These are phyloP conservation scores for Tilletia horrida DNA, from an alignment of 1,284 basidiomycete genomes.

Conservation along the genomic window DNA sequence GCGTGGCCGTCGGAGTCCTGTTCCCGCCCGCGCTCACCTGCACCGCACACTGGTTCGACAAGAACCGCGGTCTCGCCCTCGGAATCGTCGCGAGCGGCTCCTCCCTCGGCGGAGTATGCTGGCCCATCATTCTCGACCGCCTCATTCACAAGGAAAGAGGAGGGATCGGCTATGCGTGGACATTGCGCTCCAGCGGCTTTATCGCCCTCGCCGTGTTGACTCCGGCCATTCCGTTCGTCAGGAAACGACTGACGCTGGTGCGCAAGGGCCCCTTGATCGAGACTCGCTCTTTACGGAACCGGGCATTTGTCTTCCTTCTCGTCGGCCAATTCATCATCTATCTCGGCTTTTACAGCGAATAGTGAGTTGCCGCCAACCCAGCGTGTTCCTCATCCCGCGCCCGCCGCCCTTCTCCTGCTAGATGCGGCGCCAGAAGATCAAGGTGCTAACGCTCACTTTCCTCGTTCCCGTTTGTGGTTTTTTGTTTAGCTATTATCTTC, in stretches of 20 bases:
- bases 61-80: slow-evolving; percentile 19
- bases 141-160: slow-evolving; percentile 22
- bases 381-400: neutral
- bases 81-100: slow-evolving; percentile 23
- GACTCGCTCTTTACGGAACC: slow-evolving; percentile 16
- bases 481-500: slow-evolving; percentile 21
- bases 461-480: neutral
- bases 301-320: slow-evolving; percentile 20
- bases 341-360: slow-evolving; percentile 23
- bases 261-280: slow-evolving; percentile 22
- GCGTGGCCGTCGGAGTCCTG: slow-evolving; percentile 19
- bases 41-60: slow-evolving; percentile 23
- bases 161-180: slow-evolving; percentile 19
- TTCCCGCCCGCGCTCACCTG: slow-evolving; percentile 23
- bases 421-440: no score
- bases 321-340: slow-evolving; percentile 25
- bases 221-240: slow-evolving; percentile 17
- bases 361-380: neutral
- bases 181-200: slow-evolving; percentile 22
- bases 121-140: slow-evolving; percentile 24
- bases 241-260: slow-evolving; percentile 21
- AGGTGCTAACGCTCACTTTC: no score
- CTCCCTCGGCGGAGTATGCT: slow-evolving; percentile 21
- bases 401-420: no score
- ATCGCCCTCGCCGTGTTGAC: slow-evolving; percentile 17